A percentile compares a stretch with the other conserved stretches of the same genome.
Conservation (phyloP, 2,329 filamentous ascomycete species). For the Metarhizium anisopliae region DNA sequence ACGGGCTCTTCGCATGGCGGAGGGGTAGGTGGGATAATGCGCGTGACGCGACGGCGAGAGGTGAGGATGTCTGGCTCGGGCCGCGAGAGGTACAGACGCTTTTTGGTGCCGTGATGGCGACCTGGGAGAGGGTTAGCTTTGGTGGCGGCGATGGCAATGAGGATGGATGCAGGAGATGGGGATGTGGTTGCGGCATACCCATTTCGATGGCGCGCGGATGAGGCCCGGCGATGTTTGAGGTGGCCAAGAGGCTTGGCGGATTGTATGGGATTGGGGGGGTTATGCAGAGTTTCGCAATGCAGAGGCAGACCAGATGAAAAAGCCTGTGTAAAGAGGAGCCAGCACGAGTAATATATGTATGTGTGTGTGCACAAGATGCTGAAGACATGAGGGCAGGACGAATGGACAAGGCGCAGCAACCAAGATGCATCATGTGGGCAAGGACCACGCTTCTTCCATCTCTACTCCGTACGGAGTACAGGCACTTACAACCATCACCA, state of each 20-base stretch:
- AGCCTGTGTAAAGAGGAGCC: not conserved
- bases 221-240: too few relatives aligned
- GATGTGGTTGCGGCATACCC: constrained; percentile 14
- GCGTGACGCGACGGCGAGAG: constrained; percentile 27
- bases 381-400: not conserved
- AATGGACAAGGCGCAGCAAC: not conserved
- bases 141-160: not conserved
- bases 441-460: not conserved
- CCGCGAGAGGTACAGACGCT: constrained; percentile 33
- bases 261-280: not conserved
- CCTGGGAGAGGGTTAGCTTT: not conserved
- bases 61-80: constrained; percentile 29
- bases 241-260: too few relatives aligned
- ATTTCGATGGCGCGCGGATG: constrained; percentile 7
- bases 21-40: constrained; percentile 26
- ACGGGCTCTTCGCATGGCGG: constrained; percentile 16
- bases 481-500: too few relatives aligned
- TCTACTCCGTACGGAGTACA: too few relatives aligned
- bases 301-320: not conserved
- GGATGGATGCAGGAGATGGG: not conserved
- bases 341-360: constrained; percentile 1
- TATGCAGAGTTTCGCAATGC: not conserved
- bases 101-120: constrained; percentile 23
- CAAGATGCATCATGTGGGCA: constrained; percentile 1
- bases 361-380: not conserved